Conservation (phyloP, 768 basidiomycete genomes). For the Trametes cubensis region DNA sequence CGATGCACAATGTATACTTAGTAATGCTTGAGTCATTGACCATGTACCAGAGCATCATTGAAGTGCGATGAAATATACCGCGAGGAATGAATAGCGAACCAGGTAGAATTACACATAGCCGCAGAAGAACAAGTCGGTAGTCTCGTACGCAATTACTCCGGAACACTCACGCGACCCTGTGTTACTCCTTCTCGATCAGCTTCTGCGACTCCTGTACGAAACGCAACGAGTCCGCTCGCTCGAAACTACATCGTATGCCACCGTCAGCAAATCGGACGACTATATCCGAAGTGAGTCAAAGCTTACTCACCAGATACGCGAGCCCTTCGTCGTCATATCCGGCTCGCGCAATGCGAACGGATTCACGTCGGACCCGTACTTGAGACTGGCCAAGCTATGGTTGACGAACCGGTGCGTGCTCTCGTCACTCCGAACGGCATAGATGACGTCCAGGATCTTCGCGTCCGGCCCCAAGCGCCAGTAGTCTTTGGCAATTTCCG, state of each 20-base stretch:
- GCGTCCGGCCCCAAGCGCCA: slow-evolving; percentile 80
- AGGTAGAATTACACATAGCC: too few relatives aligned
- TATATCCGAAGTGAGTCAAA: too few relatives aligned
- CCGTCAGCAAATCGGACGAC: too few relatives aligned
- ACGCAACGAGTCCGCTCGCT: slow-evolving; percentile 64
- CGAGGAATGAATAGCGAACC: too few relatives aligned
- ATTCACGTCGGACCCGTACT: slow-evolving; percentile 77
- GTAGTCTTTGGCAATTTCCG: slow-evolving; percentile 91
- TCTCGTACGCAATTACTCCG: too few relatives aligned
- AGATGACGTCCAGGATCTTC: slow-evolving; percentile 86
- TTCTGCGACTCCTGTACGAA: slow-evolving; percentile 66
- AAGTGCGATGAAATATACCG: too few relatives aligned
- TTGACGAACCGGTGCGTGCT: slow-evolving; percentile 94
- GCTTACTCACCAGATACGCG: slow-evolving; percentile 57
- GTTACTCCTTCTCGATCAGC: too few relatives aligned
- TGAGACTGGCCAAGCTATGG: slow-evolving; percentile 89
- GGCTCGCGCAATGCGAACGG: slow-evolving; percentile 90
- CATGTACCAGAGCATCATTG: too few relatives aligned
- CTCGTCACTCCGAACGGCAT: slow-evolving; percentile 92
- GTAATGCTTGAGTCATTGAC: too few relatives aligned
- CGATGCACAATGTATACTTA: too few relatives aligned
- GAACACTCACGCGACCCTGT: too few relatives aligned
- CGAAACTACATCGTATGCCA: slow-evolving; percentile 49
- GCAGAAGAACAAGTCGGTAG: too few relatives aligned
- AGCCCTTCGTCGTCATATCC: slow-evolving; percentile 81